Base-by-base conservation (phyloP, 139 green algal species). In the Coccomyxa sp. region DNA sequence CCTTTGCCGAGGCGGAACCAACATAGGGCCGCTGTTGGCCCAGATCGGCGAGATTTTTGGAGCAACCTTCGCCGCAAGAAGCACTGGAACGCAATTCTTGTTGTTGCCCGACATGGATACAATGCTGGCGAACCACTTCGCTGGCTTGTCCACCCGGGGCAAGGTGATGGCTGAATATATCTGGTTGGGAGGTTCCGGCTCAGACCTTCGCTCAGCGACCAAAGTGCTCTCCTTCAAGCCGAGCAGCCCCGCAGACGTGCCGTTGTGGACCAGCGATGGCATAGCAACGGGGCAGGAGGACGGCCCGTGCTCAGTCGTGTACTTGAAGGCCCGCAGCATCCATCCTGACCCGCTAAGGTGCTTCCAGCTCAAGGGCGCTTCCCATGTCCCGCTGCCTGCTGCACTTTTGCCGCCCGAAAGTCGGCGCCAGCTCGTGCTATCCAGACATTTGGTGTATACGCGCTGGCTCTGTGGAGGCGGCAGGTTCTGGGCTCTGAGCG, bases 141-240 rank as follows among this genome's bases (percentile, higher is more conserved):
- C 28, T 0, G 15, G 30, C 76, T 16, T 80, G 15, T 59, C 30
- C 31, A 27, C 30, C 21, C 28, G 79, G 13, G 79, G 79, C 28
- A 82, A 93, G 90, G 74, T 87, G 1, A 84, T 92, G 76, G 88
- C 86, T 0, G 91, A 94, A 82, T 94, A 94, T 71, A 86, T 94
- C 21, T 94, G 89, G 87, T 18, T 94, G 0, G 83, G 84, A 4
- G 83, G 84, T 18, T 84, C 79, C 0, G 86, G 86, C 10, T 81
- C 81, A 23, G 89, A 93, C 78, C 84, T 94, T 27, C 84, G 84
- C 27, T 86, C 67, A 84, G 87, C 86, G 58, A 86, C 87, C 25
- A 83, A 60, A 68, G 58, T 87, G 77, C 83, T 84, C 13, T 16
- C 79, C 27, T 81, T 60, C 67, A 74, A 66, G 60, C 77, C 66